phyloP scores from a whole-genome alignment of 306 rosid species.

The Hippophae tibetana region DNA sequence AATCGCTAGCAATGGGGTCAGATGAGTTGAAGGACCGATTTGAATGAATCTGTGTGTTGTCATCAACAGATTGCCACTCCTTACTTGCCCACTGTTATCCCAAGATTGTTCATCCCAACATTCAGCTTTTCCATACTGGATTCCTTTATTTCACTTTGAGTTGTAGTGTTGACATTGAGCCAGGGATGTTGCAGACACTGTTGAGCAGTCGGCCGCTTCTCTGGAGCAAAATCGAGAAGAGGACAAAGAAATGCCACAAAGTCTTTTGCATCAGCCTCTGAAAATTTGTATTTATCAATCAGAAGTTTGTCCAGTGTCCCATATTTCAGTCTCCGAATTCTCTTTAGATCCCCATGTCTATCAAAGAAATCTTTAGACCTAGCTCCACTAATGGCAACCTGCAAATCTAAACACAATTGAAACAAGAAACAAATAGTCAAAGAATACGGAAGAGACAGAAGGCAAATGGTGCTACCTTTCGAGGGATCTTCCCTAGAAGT shows the following conservation, averaged over 20 bases:
- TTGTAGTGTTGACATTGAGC: slow-evolving; percentile 33
- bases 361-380: slow-evolving; percentile 78
- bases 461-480: slow-evolving; percentile 44
- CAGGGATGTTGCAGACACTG: slow-evolving; percentile 82
- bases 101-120: slow-evolving; percentile 71
- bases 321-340: slow-evolving; percentile 82
- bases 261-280: slow-evolving; percentile 55
- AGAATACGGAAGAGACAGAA: slow-evolving; percentile 7
- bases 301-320: slow-evolving; percentile 66
- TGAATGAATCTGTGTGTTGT: background rate
- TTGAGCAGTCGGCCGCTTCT: slow-evolving; percentile 89
- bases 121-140: slow-evolving; percentile 38
- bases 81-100: slow-evolving; percentile 72
- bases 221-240: slow-evolving; percentile 65
- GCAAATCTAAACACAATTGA: slow-evolving; percentile 25
- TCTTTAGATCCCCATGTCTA: slow-evolving; percentile 87
- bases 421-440: slow-evolving; percentile 8
- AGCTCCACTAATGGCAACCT: slow-evolving; percentile 75
- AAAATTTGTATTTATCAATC: slow-evolving; percentile 59
- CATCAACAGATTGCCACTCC: slow-evolving; percentile 19
- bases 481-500: slow-evolving; percentile 90
- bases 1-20: slow-evolving; percentile 27
- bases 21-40: background rate
- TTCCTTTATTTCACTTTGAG: slow-evolving; percentile 34
- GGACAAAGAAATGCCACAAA: slow-evolving; percentile 66